Evolutionary conservation across 768 basidiomycete species (phyloP), one percentile per base, ranked within the genome.

Genomic region (Suillus clintonianus): DNA sequence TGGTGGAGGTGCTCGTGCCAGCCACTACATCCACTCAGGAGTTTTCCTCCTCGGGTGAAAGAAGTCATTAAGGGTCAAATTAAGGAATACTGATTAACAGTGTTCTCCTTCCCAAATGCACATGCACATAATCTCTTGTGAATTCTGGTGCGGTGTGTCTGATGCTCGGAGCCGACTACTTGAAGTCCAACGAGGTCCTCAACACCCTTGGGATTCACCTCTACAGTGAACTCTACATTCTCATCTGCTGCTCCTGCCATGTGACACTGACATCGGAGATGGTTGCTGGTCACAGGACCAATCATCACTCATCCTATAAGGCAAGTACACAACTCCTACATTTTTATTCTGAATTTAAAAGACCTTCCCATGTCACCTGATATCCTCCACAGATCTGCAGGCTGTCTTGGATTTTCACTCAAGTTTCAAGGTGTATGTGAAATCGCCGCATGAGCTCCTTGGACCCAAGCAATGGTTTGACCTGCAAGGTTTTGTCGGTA

Each of bases 371-470:
- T 2, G 11, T 45, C 4, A 22, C 10, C 2, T 27, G 48, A 24
- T 50, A 9, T 3, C 48, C 1, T 4, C 22, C 17, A 0, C 0
- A 0, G 14, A 1, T 0, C 15, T 50, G 8, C 10, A 15, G 1
- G 6, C 15, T 2, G 17, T 50, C 6, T 4, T 15, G 3, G 15
- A 30, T 0, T 30, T 17, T 4, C 30, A 27, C 15, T 13, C 11
- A 0, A 5, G 13, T 1, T 27, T 3, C 1, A 8, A 6, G 1
- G 5, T 30, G 0, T 9, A 50, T 8, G 5, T 8, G 14, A 4
- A 27, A 15, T 6, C 14, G 15, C 24, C 15, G 13, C 6, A 27
- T 4, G 50, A 51, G 50, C 14, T 17, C 6, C 15, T 51, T 1
- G 8, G 14, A 7, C 1, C 50, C 50, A 1, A 19, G 3, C 17